These are phyloP conservation scores for Boletellus ananas DNA, from an alignment of 768 basidiomycete species.

Conservation along the genomic window DNA sequence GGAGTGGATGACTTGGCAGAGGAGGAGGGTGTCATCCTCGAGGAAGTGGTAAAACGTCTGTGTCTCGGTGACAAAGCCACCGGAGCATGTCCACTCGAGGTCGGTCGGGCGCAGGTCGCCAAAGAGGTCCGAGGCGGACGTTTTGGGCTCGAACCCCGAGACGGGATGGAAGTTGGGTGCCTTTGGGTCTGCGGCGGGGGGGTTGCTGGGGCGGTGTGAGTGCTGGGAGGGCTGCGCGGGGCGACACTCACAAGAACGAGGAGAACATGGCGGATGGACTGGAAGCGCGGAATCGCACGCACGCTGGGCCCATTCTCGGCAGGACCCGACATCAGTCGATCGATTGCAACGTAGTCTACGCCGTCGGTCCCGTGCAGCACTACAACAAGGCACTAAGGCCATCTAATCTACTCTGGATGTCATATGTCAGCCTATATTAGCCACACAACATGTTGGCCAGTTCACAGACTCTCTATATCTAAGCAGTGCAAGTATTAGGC, in stretches of 20 bases:
- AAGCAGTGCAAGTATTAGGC: too few relatives aligned
- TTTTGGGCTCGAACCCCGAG: slow-evolving; percentile 43
- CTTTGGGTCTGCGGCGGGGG: slow-evolving; percentile 54
- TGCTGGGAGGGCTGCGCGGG: background rate
- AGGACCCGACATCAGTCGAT: background rate
- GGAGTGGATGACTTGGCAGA: slow-evolving; percentile 87
- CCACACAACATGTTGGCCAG: too few relatives aligned
- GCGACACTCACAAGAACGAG: slow-evolving; percentile 67
- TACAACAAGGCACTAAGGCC: too few relatives aligned
- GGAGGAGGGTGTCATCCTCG: slow-evolving; percentile 72
- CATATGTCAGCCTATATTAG: too few relatives aligned
- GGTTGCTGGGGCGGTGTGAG: slow-evolving; percentile 39
- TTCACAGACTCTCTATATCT: too few relatives aligned
- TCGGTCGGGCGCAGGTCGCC: slow-evolving; percentile 77
- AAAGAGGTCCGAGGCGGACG: slow-evolving; percentile 55
- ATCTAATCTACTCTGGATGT: too few relatives aligned
- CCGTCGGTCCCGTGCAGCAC: too few relatives aligned
- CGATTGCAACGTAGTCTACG: too few relatives aligned
- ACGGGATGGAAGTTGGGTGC: slow-evolving; percentile 85
- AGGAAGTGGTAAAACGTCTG: slow-evolving; percentile 82
- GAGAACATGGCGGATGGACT: slow-evolving; percentile 63
- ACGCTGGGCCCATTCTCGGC: slow-evolving; percentile 6
- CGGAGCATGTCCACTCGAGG: slow-evolving; percentile 75
- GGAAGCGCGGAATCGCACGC: background rate
- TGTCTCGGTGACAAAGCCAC: slow-evolving; percentile 89